Percentiles rank a stretch among this genome's conserved stretches.
phyloP scores from a whole-genome alignment of 2,329 filamentous ascomycete species.

The Drechslera avenae region DNA sequence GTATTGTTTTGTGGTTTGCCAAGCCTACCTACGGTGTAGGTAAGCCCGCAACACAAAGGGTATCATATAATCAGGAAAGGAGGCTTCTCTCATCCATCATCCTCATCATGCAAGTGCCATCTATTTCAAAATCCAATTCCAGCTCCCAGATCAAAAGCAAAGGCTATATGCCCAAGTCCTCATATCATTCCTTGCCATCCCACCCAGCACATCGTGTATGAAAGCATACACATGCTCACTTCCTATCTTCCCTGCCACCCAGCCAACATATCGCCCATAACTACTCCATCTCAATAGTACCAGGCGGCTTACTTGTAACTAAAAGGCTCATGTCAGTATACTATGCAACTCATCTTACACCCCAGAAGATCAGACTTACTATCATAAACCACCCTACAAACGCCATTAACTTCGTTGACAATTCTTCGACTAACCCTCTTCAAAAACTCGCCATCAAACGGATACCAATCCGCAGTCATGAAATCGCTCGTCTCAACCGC shows the following conservation, averaged over 20 bases:
- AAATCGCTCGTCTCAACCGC: conserved; percentile 70
- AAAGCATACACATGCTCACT: neutral
- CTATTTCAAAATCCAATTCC: too few relatives aligned
- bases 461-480: conserved; percentile 75
- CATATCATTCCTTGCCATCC: too few relatives aligned
- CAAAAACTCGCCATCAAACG: conserved; percentile 69
- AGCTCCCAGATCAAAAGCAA: too few relatives aligned
- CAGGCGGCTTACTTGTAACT: conserved; percentile 69
- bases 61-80: too few relatives aligned
- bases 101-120: too few relatives aligned
- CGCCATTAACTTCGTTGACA: conserved; percentile 75
- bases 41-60: conserved; percentile 15
- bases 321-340: conserved; percentile 20
- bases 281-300: conserved; percentile 77
- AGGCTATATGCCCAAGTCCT: too few relatives aligned
- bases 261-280: neutral
- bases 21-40: too few relatives aligned
- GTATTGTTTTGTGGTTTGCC: conserved; percentile 1
- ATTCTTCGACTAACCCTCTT: conserved; percentile 69
- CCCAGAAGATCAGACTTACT: conserved; percentile 51
- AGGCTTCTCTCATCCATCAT: too few relatives aligned
- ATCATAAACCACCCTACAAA: conserved; percentile 74
- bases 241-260: neutral
- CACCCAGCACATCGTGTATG: too few relatives aligned
- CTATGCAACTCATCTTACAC: conserved; percentile 1